Evolutionary conservation across 345 rosid genomes (phyloP).

Genomic region (Eucalyptus erythrocorys): DNA sequence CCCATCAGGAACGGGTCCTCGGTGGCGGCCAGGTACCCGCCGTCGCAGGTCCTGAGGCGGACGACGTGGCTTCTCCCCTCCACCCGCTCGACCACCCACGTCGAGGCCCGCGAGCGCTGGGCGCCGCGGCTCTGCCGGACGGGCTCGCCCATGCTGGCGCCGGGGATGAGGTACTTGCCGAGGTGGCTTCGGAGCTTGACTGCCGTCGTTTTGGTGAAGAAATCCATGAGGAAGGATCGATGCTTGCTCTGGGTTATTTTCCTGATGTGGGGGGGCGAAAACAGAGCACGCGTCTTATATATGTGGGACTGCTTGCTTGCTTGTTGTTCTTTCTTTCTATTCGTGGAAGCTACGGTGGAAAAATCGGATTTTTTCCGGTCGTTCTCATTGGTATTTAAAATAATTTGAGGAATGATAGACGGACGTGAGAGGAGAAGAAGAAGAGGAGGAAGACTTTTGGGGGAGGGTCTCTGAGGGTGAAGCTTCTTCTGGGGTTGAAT

Average conservation of each 20-base stretch:
- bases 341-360: neutral
- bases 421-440: neutral
- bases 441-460: neutral
- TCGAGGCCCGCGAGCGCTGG: slow-evolving; percentile 28
- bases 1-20: slow-evolving; percentile 63
- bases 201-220: slow-evolving; percentile 42
- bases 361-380: slow-evolving; percentile 4
- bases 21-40: slow-evolving; percentile 65
- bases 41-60: slow-evolving; percentile 44
- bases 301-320: neutral
- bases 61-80: slow-evolving; percentile 20
- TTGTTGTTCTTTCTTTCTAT: neutral
- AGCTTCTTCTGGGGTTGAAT: neutral
- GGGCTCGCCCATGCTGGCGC: slow-evolving; percentile 38
- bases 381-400: neutral
- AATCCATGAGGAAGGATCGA: slow-evolving; percentile 36
- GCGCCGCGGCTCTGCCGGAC: slow-evolving; percentile 56
- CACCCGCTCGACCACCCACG: slow-evolving; percentile 66
- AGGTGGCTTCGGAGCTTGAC: slow-evolving; percentile 80
- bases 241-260: neutral
- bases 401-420: neutral
- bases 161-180: slow-evolving; percentile 68
- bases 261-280: neutral
- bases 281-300: neutral
- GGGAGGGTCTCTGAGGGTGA: neutral